Evolutionary conservation across 1,284 basidiomycete species (phyloP), one percentile per base, ranked within the genome.

Genomic region (Boletus coffeatus): DNA sequence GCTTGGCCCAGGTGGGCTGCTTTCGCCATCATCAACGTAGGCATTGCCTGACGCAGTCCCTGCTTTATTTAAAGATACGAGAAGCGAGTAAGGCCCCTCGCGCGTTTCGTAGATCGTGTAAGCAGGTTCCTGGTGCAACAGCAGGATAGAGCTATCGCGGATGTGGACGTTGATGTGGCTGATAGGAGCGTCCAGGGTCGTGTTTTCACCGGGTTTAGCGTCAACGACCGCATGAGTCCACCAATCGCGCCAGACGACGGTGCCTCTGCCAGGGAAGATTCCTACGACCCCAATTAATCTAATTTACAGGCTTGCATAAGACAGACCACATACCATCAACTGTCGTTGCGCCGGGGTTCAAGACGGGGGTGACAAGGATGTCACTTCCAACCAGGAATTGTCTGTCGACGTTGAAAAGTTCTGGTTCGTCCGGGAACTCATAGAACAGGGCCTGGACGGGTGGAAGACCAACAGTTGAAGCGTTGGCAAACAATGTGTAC

Each of bases 401-500:
- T 32, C 77, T 76, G 67, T 91, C 87, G 18, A 89, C 75, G 16
- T 71, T 74, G 68, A 88, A 88, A 2, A 89, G 76, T 64, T 87
- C 82, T 0, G 83, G 80, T 65, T 92, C 87, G 60, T 87, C 75
- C 1, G 87, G 86, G 76, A 90, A 92, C 70, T 92, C 86, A 69
- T 83, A 92, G 78, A 89, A 92, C 50, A 93, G 78, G 1, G 91
- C 87, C 53, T 85, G 82, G 37, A 93, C 75, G 11, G 87, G 84
- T 0, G 90, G 90, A 3, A 86, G 83, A 11, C 90, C 90, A 37
- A 73, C 71, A 6, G 75, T 76, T 5, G 86, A 87, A 1, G 88
- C 79, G 62, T 90, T 85, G 16, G 87, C 85, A 69, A 92, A 90
- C n/a, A 90, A 78, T 0, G 88, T 88, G 69, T 89, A 89, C 86